Percentiles rank a stretch among this genome's conserved stretches.
Evolutionary conservation across 2,329 filamentous ascomycete species (phyloP).

Genomic region (Cryoendolithus antarcticus): DNA sequence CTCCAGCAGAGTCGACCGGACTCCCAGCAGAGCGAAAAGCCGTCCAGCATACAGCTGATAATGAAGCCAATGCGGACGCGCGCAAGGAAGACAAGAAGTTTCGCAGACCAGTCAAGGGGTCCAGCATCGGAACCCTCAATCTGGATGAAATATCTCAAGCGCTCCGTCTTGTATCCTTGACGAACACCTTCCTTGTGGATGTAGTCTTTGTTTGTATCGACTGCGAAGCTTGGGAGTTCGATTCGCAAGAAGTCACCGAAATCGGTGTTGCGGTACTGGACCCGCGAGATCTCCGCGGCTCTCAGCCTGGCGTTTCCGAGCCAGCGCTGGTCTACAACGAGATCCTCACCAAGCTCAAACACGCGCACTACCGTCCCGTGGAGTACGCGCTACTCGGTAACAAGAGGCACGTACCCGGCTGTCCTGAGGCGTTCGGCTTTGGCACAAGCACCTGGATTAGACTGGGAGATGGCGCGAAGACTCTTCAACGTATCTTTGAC

Average conservation of each 20-base stretch:
- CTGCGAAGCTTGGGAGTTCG: conserved; percentile 65
- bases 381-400: conserved; percentile 61
- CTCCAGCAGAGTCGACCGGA: too few relatives aligned
- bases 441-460: conserved; percentile 47
- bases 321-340: too few relatives aligned
- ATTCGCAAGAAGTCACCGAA: conserved; percentile 61
- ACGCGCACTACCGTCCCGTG: conserved; percentile 60
- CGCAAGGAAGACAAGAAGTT: too few relatives aligned
- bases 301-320: too few relatives aligned
- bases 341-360: conserved; percentile 39
- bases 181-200: conserved; percentile 13
- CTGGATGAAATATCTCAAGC: too few relatives aligned
- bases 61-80: too few relatives aligned
- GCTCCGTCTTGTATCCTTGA: too few relatives aligned
- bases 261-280: conserved; percentile 41
- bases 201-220: conserved; percentile 69
- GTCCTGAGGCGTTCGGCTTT: conserved; percentile 64
- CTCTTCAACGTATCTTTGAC: conserved; percentile 43
- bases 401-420: conserved; percentile 54
- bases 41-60: too few relatives aligned
- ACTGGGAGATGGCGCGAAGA: conserved; percentile 30
- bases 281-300: too few relatives aligned
- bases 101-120: too few relatives aligned
- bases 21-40: too few relatives aligned
- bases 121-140: too few relatives aligned